Conservation (phyloP, 768 basidiomycete species). For the Candolleomyces efflorescens region DNA sequence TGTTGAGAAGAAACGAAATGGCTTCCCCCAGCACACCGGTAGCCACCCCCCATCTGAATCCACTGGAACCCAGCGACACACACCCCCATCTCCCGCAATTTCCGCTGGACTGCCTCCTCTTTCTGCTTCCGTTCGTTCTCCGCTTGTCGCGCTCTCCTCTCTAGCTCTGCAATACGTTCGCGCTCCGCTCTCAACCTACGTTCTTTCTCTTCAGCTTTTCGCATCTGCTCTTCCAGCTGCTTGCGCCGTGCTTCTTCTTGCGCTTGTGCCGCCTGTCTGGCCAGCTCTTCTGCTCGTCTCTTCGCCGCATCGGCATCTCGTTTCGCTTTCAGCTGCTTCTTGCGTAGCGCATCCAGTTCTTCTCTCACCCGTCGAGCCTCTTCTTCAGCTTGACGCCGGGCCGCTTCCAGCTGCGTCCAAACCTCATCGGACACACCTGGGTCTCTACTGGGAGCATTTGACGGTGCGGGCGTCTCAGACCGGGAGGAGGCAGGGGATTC, state of each 20-base stretch:
- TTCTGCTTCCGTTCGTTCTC: conserved; percentile 20
- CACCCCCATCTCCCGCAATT: conserved; percentile 42
- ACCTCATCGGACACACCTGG: conserved; percentile 45
- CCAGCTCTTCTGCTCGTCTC: not conserved
- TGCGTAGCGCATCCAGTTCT: conserved; percentile 15
- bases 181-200: conserved; percentile 13
- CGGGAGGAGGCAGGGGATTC: not conserved
- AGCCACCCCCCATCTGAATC: conserved; percentile 5
- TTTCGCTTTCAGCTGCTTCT: conserved; percentile 4
- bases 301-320: conserved; percentile 17
- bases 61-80: conserved; percentile 27
- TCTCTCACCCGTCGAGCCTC: conserved; percentile 21
- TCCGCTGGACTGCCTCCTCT: conserved; percentile 41
- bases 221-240: conserved; percentile 26
- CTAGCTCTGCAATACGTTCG: conserved; percentile 8
- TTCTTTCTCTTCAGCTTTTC: conserved; percentile 20
- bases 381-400: conserved; percentile 28
- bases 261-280: conserved; percentile 13
- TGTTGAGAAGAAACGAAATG: conserved; percentile 6
- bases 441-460: conserved; percentile 30
- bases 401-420: conserved; percentile 47
- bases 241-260: conserved; percentile 22
- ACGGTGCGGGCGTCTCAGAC: conserved; percentile 1
- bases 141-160: conserved; percentile 3
- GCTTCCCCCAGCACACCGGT: conserved; percentile 9